Base-by-base conservation (phyloP, 2,329 filamentous ascomycete genomes). In the Acarospora socialis region DNA sequence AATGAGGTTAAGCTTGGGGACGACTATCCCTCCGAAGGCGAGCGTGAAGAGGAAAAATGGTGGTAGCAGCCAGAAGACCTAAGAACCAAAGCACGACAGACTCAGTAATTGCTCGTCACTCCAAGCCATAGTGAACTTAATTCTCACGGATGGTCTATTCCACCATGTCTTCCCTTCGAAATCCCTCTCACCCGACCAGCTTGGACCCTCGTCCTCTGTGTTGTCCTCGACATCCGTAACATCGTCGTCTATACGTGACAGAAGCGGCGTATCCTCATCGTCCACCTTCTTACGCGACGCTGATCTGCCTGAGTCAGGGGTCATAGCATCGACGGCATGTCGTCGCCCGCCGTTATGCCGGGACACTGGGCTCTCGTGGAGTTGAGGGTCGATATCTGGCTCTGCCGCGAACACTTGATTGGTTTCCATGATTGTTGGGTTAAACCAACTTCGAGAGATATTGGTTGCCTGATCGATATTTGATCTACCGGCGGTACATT, bases 1-100 rank as follows among this genome's bases (percentile, higher is more conserved):
- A 40, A 92, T 82, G 56, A 94, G 59, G 48, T 93, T 92, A 40
- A 93, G 65, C 52, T 80, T 90, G 7, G 87, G 86, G 6, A 94
- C 81, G 5, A 90, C 63, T 5, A 81, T 70, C 35, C 82, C 83
- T 19, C 87, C 90, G 53, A 90, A 87, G 0, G 86, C 84, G 33
- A 92, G 61, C 0, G 83, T 82, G 50, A 83, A 87, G 26, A 93
- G 56, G 34, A 80, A 65, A 54, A 86, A 90, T 1, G 84, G 81
- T 0, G 70, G 72, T 5, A 95, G 54, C 4, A 95, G 65, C 81
- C 84, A 95, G 54, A 67, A 81, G 32, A 92, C 71, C 81, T 81
- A 38, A 20, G 9, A 9, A 18, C n/a, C 21, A 34, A 37, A 30
- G 39, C 32, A 15, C 25, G 28, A 34, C 21, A 39, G 28, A 28